Evolutionary conservation across 2,329 filamentous ascomycete genomes (phyloP), one percentile per base, ranked within the genome.

Genomic region (Talaromyces albobiverticillius): DNA sequence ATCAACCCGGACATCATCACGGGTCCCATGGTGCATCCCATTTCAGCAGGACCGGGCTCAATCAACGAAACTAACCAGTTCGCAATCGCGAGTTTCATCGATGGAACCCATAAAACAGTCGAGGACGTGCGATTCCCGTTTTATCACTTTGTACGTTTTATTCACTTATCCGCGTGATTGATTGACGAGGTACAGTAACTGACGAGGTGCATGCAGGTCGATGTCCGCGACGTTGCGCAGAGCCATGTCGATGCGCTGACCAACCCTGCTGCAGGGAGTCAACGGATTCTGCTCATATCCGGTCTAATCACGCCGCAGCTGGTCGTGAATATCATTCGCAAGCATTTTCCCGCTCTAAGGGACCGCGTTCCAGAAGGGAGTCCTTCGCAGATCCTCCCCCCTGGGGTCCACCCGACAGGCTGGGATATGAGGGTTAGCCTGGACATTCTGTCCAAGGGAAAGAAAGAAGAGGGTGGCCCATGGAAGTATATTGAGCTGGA

Each of bases 271-370:
- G 45, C 45, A 20, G 26, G 26, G 45, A n/a, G 9, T 9, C 45
- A 11, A 10, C 26, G 26, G 26, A 29, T 29, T 29, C 26, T 29
- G 26, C 71, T 76, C 7, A 76, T 75, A 1, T 72, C 72, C 0
- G 79, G 79, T 1, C 8, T 68, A 66, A 61, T 83, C 75, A 65
- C 71, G 62, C 55, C 80, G 81, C 67, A 69, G 70, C 4, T 65
- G 74, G 50, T 84, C 42, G 73, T 70, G 13, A 70, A 71, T 11
- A 66, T 74, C 7, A 72, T 80, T 43, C 71, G 76, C 48, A 67
- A 68, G 54, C 69, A 74, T 57, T 82, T 84, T 61, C 79, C 80
- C 1, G 77, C 81, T 53, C 72, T 80, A 36, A 67, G 63, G 23
- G 76, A 78, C 43, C 68, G 69, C 54, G 60, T 84, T 57, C 81